Conservation (phyloP, 225 moss, liverwort and hornwort species). For the Sphagnum tenellum region DNA sequence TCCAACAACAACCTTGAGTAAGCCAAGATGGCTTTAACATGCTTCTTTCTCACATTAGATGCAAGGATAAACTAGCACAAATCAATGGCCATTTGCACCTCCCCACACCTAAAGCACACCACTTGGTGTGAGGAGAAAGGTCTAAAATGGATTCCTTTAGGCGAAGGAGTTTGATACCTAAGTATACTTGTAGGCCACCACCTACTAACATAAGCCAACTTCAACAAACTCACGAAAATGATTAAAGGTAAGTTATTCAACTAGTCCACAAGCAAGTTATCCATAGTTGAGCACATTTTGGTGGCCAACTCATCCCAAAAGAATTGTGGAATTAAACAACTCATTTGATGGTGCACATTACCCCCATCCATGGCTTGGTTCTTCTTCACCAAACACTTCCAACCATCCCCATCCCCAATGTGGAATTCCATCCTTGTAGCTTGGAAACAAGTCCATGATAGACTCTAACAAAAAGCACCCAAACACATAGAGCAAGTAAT, state of each 20-base stretch:
- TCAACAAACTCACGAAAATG: neutral
- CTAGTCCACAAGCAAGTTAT: neutral
- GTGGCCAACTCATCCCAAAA: neutral
- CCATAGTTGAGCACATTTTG: neutral
- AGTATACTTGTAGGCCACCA: neutral
- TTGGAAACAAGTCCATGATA: too few relatives aligned
- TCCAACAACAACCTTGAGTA: neutral
- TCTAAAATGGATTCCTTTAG: neutral
- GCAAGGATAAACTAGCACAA: neutral
- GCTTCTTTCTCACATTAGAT: neutral
- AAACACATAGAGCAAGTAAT: too few relatives aligned
- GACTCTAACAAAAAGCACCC: too few relatives aligned
- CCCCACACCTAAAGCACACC: neutral
- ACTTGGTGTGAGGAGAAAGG: neutral
- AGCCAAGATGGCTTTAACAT: neutral
- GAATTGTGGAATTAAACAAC: neutral
- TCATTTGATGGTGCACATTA: neutral
- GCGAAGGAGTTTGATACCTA: neutral
- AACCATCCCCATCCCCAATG: too few relatives aligned
- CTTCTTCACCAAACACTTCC: too few relatives aligned
- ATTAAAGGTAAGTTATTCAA: neutral
- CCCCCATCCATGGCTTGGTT: neutral
- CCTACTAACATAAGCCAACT: neutral
- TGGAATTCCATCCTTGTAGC: too few relatives aligned
- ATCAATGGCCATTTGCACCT: neutral